Base-by-base conservation (phyloP, 768 basidiomycete species). In the Vishniacozyma victoriae region DNA sequence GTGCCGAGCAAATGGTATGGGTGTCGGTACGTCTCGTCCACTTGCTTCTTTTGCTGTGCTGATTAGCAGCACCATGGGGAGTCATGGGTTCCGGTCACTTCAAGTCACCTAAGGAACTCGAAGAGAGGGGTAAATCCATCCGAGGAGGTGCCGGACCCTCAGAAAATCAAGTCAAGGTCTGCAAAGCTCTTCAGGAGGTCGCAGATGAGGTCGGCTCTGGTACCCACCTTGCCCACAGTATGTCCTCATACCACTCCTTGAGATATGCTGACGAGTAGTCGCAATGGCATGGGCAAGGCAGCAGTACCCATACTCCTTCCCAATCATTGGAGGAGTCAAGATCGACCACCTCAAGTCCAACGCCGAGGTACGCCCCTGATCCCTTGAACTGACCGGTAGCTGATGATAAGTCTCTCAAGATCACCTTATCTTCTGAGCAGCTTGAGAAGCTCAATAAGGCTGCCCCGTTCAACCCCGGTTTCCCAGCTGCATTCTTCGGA, bases 61-160 rank as follows among this genome's bases (percentile, higher is more conserved):
- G n/a, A n/a, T n/a, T n/a, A n/a, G n/a, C n/a, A n/a, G 75, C 76
- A 1, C 75, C 76, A 5, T 78, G 75, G 75, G 70, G 69, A 20
- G 75, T 75, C 3, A 58, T 78, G 22, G 75, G 66, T 7, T 69
- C 40, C n/a, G 78, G 77, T 11, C 71, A 71, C 54, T 68, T 67
- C 54, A 59, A 62, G 45, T 44, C 56, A 23, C 45, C 54, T 13
- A 39, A 55, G 23, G 61, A 67, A 37, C 45, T 66, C 48, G 49
- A 57, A n/a, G n/a, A n/a, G n/a, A n/a, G 38, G 31, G 15, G 36
- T 22, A 13, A 37, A 35, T 18, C 23, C 46, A 18, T 23, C 40
- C 18, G 54, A 56, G n/a, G 35, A 47, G 4, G 54, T 51, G 20
- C 27, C 6, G 14, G n/a, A 31, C 29, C 29, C n/a, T 33, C 29